These are phyloP conservation scores for Penicillium manginii DNA, from an alignment of 495 filamentous ascomycete species.

Conservation along the genomic window DNA sequence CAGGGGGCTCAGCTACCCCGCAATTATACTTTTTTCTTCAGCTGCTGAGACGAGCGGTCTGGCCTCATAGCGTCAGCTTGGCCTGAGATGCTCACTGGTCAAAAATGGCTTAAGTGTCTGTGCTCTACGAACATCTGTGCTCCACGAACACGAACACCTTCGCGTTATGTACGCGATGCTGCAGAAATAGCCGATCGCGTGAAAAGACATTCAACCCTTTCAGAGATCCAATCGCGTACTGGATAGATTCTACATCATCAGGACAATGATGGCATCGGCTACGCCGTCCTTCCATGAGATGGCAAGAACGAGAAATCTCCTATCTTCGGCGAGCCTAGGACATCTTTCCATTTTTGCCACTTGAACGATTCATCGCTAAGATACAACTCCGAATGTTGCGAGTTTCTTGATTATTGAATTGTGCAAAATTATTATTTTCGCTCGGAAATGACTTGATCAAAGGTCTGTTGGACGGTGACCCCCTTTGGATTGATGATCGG, in stretches of 20 bases:
- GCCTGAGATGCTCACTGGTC: neutral
- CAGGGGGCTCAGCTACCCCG: slow-evolving; percentile 6
- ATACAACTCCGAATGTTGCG: too few relatives aligned
- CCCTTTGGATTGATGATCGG: neutral
- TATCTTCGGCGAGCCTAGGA: too few relatives aligned
- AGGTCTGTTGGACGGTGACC: neutral
- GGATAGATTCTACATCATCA: too few relatives aligned
- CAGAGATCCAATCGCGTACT: too few relatives aligned
- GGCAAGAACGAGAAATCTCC: too few relatives aligned
- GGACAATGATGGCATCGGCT: too few relatives aligned
- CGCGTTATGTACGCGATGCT: neutral
- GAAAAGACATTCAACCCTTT: too few relatives aligned
- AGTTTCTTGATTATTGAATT: too few relatives aligned
- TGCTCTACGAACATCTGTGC: neutral
- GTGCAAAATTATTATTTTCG: neutral
- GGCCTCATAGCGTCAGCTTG: neutral
- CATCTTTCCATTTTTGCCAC: too few relatives aligned
- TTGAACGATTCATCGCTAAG: too few relatives aligned
- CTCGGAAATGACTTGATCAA: neutral
- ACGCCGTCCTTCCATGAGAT: too few relatives aligned
- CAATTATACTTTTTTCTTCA: slow-evolving; percentile 6
- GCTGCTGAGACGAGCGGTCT: slow-evolving; percentile 1
- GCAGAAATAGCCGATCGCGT: slow-evolving; percentile 4
- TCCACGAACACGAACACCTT: neutral
- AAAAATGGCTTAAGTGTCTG: neutral